Evolutionary conservation across 2,329 filamentous ascomycete species (phyloP), one percentile per base, ranked within the genome.

Genomic region (Diaporthe sp.): DNA sequence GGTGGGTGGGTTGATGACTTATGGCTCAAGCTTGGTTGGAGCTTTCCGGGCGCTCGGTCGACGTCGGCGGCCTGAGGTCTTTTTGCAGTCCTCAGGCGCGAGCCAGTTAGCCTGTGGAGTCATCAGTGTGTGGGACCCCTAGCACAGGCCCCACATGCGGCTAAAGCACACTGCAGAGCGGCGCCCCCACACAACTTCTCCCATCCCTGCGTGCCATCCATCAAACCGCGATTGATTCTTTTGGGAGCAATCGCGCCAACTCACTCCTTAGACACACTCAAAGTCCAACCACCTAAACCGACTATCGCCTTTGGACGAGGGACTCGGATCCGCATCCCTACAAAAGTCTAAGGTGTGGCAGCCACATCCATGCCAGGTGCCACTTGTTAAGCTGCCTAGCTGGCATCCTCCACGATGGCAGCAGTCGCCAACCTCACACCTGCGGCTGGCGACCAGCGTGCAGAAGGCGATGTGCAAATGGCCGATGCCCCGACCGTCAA

Each of bases 401-500:
- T 51, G 75, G 75, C 71, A 65, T 61, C 42, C 42, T 53, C 57
- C 51, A 72, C 57, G 37, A 77, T 75, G 75, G 75, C 75, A 34
- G 73, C 63, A 25, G 58, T 75, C 67, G 68, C 71, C 42, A 74
- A 70, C 37, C 34, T 65, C 49, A 63, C 75, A 22, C 51, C 72
- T 31, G 58, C 72, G 20, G 55, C 74, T 28, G 72, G 67, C 42
- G 68, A 72, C 34, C 55, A 72, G 67, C 22, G 58, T 25, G 67
- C 72, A 68, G 55, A 65, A 39, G 39, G 44, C 55, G 77, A 76
- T 47, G 65, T 74, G n/a, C 77, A 84, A 79, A 93, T 92, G 81
- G 90, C 93, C 82, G 94, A 95, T 82, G 90, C 93, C 2, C 76
- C 73, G 6, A 9, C 73, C 44, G 68, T 63, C 15, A 39, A 68